Base-by-base conservation (phyloP, 225 moss, liverwort and hornwort species). In the Asterella californica region DNA sequence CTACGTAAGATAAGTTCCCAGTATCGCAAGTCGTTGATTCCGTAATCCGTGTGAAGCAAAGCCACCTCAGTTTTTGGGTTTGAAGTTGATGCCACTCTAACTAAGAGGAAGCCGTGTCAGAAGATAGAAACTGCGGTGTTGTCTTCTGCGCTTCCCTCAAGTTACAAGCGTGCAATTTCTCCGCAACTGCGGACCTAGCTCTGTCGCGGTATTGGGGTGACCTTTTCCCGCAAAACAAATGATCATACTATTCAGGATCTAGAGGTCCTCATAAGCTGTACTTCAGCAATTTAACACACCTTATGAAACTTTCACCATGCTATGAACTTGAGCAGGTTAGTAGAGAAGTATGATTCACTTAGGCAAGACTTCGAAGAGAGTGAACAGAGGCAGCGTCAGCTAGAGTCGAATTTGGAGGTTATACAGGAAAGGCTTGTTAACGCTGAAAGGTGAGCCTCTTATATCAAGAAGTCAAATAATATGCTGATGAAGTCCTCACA, bases 301-400 rank as follows among this genome's bases (percentile, higher is more conserved):
- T 3, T 52, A 3, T 52, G 1, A 6, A 52, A 52, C 52, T 2
- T 34, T 67, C 34, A 33, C 67, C 17, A 5, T 9, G 29, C 4
- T 15, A 33, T 33, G 34, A 17, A 12, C 2, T 27, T 72, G 72
- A 46, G 37, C 46, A 92, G 94, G 84, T 69, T 95, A 82, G 78
- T 85, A 49, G 84, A 89, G 79, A 86, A 83, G 36, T 90, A 88
- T 73, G 88, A 92, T 37, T 85, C 85, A 42, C 82, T 95, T 45
- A 93, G 83, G 74, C 86, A 85, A 74, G 87, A 91, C 76, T 91
- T 86, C 34, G 86, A 90, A 72, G 86, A 85, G 47, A 73, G 91
- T 79, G 89, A 83, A 79, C 86, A 77, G 83, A 90, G 81, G 82
- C 89, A 95, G 76, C 78, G 79, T 62, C 84, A 90, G 82, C 81